Evolutionary conservation across 75 land plant species (phyloP), one percentile per base, ranked within the genome.

Genomic region (Larix kaempferi): DNA sequence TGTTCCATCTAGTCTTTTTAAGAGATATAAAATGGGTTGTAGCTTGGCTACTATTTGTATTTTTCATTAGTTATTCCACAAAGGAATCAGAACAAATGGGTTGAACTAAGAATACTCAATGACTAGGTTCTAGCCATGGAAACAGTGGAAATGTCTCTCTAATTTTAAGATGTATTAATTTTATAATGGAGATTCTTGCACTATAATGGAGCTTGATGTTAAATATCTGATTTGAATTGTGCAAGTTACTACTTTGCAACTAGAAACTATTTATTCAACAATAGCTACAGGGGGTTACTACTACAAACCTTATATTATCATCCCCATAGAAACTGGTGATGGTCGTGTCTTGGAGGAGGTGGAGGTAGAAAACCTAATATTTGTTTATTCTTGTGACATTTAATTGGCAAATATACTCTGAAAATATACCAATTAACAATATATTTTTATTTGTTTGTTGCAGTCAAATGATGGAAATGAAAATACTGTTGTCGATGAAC

Each of bases 231-330:
- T 29, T 59, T 3, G 3, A 35, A 27, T 79, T 11, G 33, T 75
- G 73, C 77, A 84, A 84, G 67, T 83, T n/a, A 85, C 87, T 52
- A 85, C 87, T 15, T 54, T 85, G 77, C 85, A 85, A 37, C 76
- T 85, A 59, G 80, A 78, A 61, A 82, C 81, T 63, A 81, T 83
- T 56, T 85, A 85, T 83, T 63, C 86, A 69, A 85, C 87, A 17
- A 82, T 84, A 72, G 85, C 87, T 15, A 12, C 85, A 57, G 87
- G 85, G 27, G 87, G 87, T 13, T 61, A 83, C 49, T 79, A 78
- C 55, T 79, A 77, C 58, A 72, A 83, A 57, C 85, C 87, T 52
- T 75, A 82, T 59, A 35, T 85, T 55, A 85, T 85, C 59, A 54
- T 78, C 10, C 81, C 75, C n/a, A 78, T 85, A 41, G 74, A 76